Evolutionary conservation across 2,329 filamentous ascomycete genomes (phyloP).

Genomic region (Cryphonectria japonica): DNA sequence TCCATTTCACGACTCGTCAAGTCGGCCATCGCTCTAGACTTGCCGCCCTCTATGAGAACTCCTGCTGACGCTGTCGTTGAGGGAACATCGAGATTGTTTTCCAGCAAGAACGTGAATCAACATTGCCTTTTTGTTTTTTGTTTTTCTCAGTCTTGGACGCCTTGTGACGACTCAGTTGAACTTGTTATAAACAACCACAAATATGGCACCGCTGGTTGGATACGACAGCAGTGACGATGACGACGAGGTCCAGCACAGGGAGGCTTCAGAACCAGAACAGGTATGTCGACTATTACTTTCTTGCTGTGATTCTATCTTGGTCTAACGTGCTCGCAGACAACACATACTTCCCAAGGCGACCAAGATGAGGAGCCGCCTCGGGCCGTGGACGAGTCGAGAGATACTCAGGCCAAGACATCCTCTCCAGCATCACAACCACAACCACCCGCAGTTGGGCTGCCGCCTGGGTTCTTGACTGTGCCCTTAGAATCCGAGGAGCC

Average conservation of each 20-base stretch:
- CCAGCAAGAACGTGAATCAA: neutral
- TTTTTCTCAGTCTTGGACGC: neutral
- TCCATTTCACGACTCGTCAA: neutral
- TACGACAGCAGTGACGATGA: constrained; percentile 59
- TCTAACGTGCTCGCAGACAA: neutral
- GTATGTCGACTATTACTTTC: neutral
- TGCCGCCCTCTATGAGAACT: neutral
- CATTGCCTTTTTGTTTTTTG: neutral
- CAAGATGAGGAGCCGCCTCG: neutral
- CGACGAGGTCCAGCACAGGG: constrained; percentile 37
- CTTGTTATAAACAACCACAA: neutral
- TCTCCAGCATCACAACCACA: constrained; percentile 9
- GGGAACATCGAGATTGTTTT: neutral
- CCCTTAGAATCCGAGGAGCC: constrained; percentile 12
- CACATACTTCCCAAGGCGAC: no score
- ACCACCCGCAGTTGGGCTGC: constrained; percentile 3
- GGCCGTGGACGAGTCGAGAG: neutral
- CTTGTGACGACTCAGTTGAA: neutral
- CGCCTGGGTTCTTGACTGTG: constrained; percentile 5
- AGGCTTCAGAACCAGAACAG: constrained; percentile 1
- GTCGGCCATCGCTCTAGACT: neutral
- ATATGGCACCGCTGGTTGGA: constrained; percentile 50
- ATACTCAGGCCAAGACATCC: neutral
- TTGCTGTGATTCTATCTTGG: neutral
- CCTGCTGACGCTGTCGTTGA: neutral